Percentiles rank a stretch among this genome's conserved stretches.
Conservation (phyloP, 106 monocot species). For the Gastrodia elata region DNA sequence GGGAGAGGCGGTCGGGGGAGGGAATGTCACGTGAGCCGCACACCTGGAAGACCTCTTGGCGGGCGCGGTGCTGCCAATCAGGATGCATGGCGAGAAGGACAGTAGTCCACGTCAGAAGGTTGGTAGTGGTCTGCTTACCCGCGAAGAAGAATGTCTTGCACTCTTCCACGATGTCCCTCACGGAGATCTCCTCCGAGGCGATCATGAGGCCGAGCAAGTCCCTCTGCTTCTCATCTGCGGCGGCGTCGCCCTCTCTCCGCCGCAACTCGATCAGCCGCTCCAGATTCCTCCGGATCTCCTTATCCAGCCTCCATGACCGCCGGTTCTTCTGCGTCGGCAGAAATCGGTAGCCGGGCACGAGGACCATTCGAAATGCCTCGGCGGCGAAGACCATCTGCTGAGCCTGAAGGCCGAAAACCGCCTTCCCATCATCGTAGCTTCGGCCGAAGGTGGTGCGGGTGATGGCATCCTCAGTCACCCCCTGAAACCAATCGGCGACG, state of each 20-base stretch:
- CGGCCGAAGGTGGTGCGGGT: conserved; percentile 42
- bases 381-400: conserved; percentile 74
- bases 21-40: conserved; percentile 59
- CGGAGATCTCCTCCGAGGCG: conserved; percentile 19
- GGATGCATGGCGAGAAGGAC: conserved; percentile 77
- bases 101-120: conserved; percentile 71
- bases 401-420: conserved; percentile 63
- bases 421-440: conserved; percentile 60
- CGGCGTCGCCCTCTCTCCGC: conserved; percentile 5
- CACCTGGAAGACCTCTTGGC: conserved; percentile 52
- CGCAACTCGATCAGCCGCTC: conserved; percentile 34
- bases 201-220: conserved; percentile 65
- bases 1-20: conserved; percentile 48
- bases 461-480: conserved; percentile 45
- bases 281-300: conserved; percentile 37
- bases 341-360: conserved; percentile 41
- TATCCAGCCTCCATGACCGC: conserved; percentile 53
- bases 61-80: conserved; percentile 67
- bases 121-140: conserved; percentile 75
- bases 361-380: conserved; percentile 71
- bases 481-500: conserved; percentile 47
- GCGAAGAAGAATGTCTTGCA: conserved; percentile 96
- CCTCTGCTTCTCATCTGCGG: conserved; percentile 10
- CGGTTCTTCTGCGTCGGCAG: conserved; percentile 54
- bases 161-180: conserved; percentile 66